Evolutionary conservation across 2,329 filamentous ascomycete genomes (phyloP).

Genomic region (Dactylellina parvicollis): DNA sequence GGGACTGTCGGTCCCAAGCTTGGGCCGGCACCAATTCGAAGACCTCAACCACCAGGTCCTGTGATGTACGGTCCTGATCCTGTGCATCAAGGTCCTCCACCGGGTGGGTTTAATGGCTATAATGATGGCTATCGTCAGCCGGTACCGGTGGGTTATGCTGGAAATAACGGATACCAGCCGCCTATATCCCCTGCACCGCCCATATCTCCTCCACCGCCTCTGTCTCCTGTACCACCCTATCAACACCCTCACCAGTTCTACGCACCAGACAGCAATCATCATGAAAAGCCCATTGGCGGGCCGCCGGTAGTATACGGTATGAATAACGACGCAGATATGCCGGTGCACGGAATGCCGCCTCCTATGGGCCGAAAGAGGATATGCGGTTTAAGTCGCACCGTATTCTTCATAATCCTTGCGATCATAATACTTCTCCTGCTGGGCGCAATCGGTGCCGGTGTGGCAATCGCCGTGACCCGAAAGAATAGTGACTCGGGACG

Average conservation of each 20-base stretch:
- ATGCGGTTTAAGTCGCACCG: conserved; percentile 25
- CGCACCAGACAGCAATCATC: not conserved
- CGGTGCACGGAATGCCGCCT: conserved; percentile 11
- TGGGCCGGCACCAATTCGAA: not conserved
- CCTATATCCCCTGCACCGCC: no score
- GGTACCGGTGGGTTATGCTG: not conserved
- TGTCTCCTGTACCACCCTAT: conserved; percentile 8
- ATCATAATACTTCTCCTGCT: conserved; percentile 17
- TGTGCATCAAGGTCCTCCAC: not conserved
- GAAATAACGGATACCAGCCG: not conserved
- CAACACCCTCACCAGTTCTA: not conserved
- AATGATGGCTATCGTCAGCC: not conserved
- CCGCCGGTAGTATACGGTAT: conserved; percentile 1
- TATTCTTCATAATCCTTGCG: conserved; percentile 28
- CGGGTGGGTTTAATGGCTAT: not conserved
- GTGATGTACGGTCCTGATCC: not conserved
- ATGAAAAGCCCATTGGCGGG: conserved; percentile 20
- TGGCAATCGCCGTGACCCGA: conserved; percentile 25
- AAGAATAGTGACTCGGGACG: conserved; percentile 11
- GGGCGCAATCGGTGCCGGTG: conserved; percentile 25
- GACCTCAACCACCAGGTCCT: not conserved
- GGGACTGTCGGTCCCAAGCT: not conserved
- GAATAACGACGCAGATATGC: not conserved
- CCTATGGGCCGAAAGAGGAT: conserved; percentile 12
- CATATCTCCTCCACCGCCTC: no score